A percentile compares a stretch with the other conserved stretches of the same genome.
These are phyloP conservation scores for Botrytis paeoniae DNA, from an alignment of 2,329 filamentous ascomycete genomes.

Conservation along the genomic window DNA sequence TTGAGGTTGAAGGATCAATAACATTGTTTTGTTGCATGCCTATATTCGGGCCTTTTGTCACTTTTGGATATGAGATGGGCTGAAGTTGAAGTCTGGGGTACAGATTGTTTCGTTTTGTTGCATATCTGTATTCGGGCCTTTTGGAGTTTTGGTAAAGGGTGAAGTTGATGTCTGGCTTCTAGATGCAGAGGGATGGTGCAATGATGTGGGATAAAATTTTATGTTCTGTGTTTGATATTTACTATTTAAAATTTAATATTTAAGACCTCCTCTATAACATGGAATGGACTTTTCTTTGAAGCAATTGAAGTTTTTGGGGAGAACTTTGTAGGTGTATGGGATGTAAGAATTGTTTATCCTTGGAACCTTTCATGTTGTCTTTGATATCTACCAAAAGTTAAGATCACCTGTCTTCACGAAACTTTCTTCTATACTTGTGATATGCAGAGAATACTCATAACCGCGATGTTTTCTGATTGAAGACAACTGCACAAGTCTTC, in stretches of 20 bases:
- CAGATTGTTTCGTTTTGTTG: not conserved
- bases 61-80: too few relatives aligned
- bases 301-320: not conserved
- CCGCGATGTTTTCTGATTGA: not conserved
- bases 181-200: rapidly evolving
- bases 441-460: not conserved
- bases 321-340: not conserved
- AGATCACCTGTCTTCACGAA: not conserved
- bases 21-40: not conserved
- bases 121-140: not conserved
- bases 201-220: not conserved
- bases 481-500: not conserved
- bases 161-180: not conserved
- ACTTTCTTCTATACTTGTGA: rapidly evolving
- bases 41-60: not conserved
- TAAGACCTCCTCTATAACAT: rapidly evolving
- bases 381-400: not conserved
- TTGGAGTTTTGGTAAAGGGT: not conserved
- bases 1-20: not conserved
- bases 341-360: not conserved
- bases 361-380: not conserved
- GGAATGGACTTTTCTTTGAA: not conserved
- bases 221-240: not conserved
- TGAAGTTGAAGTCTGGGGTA: too few relatives aligned
- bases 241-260: not conserved